Evolutionary conservation across 2,329 filamentous ascomycete species (phyloP).

Genomic region (Aspergillus ustus): DNA sequence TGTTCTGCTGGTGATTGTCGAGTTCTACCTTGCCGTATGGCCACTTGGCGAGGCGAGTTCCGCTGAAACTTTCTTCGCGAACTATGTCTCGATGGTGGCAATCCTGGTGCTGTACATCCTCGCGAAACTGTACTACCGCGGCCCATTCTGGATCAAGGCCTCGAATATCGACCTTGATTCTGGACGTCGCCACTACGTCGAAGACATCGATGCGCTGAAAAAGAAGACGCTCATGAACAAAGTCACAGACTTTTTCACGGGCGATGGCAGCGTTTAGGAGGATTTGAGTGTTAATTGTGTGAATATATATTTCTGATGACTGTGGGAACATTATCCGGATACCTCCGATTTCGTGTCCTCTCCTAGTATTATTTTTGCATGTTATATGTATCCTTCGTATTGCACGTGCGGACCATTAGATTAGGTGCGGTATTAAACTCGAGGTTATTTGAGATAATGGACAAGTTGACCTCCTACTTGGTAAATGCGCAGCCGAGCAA

Average conservation of each 20-base stretch:
- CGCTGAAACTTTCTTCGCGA: constrained; percentile 53
- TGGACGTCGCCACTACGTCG: constrained; percentile 21
- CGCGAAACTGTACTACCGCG: constrained; percentile 47
- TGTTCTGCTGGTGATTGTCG: constrained; percentile 50
- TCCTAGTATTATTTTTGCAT: too few relatives aligned
- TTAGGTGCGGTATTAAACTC: too few relatives aligned
- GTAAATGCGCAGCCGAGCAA: too few relatives aligned
- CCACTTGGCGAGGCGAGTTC: constrained; percentile 42
- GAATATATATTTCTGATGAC: too few relatives aligned
- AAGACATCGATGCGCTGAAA: constrained; percentile 11
- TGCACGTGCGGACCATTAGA: too few relatives aligned
- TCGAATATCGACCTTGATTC: constrained; percentile 42
- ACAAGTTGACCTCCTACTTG: too few relatives aligned
- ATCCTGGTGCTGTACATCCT: constrained; percentile 50
- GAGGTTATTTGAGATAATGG: too few relatives aligned
- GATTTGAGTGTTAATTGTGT: too few relatives aligned
- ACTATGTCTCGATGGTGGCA: constrained; percentile 51
- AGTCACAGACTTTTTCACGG: neutral
- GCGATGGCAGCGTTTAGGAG: neutral
- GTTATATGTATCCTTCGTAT: too few relatives aligned
- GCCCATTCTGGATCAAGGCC: constrained; percentile 40
- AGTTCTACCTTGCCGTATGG: constrained; percentile 56
- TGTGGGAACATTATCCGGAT: too few relatives aligned
- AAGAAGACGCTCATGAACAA: neutral
- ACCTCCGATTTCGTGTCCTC: too few relatives aligned